Percentiles rank a stretch among this genome's conserved stretches.
These are phyloP conservation scores for Exserohilum rostratum DNA, from an alignment of 2,329 filamentous ascomycete species.

Conservation along the genomic window DNA sequence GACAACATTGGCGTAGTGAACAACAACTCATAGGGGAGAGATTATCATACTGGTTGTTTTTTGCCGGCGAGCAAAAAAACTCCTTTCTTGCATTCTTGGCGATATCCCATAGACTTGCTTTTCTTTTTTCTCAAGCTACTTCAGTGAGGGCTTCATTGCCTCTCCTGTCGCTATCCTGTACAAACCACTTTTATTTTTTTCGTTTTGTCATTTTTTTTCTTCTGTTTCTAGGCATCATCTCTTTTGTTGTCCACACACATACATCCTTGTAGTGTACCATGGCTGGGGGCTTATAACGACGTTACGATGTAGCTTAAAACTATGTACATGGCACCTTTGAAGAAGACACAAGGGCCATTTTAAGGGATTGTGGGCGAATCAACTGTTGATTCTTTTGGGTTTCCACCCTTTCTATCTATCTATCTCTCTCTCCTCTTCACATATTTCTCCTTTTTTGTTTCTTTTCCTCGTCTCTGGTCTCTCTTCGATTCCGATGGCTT, in stretches of 20 bases:
- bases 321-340: too few species aligned
- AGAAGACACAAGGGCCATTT: too few species aligned
- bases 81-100: constrained; percentile 26
- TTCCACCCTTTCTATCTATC: background rate
- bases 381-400: background rate
- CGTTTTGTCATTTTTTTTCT: constrained; percentile 5
- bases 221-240: constrained; percentile 2
- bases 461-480: background rate
- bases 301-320: background rate
- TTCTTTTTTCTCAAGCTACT: constrained; percentile 22
- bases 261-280: background rate
- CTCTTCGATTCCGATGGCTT: too few species aligned
- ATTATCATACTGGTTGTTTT: constrained; percentile 7
- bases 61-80: constrained; percentile 30
- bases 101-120: constrained; percentile 43
- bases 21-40: constrained; percentile 3
- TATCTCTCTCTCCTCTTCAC: too few species aligned
- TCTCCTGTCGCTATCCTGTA: constrained; percentile 17
- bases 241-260: too few species aligned
- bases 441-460: background rate
- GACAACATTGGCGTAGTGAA: constrained; percentile 20
- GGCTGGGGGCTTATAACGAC: background rate
- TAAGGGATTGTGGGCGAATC: background rate
- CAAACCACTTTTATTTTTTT: constrained; percentile 8
- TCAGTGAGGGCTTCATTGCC: constrained; percentile 32